These are phyloP conservation scores for Cladosporium sp. DNA, from an alignment of 2,329 filamentous ascomycete species.

Conservation along the genomic window DNA sequence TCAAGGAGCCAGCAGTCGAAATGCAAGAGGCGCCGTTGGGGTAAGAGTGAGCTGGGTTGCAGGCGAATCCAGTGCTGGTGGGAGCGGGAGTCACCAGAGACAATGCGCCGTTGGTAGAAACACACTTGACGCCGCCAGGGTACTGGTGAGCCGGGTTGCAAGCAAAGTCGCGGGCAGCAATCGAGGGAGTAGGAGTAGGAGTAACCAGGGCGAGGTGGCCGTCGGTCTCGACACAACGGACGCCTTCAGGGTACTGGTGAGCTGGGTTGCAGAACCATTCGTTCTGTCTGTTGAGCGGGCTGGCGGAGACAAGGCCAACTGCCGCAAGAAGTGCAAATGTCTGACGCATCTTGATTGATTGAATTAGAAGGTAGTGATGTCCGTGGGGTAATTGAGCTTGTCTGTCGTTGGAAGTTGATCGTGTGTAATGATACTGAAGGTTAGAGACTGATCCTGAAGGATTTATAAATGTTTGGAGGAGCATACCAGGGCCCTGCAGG, in stretches of 20 bases:
- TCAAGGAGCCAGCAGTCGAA: slow-evolving; percentile 23
- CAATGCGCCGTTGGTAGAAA: slow-evolving; percentile 20
- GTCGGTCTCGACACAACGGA: slow-evolving; percentile 21
- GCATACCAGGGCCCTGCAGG: neutral
- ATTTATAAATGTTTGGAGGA: neutral
- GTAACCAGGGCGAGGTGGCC: slow-evolving; percentile 24
- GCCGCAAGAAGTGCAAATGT: slow-evolving; percentile 23
- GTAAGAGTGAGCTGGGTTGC: slow-evolving; percentile 29
- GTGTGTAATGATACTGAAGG: neutral
- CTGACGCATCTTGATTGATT: slow-evolving; percentile 7
- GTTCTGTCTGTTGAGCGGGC: slow-evolving; percentile 32
- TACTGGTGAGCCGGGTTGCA: slow-evolving; percentile 27
- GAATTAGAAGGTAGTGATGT: neutral
- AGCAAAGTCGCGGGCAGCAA: slow-evolving; percentile 13
- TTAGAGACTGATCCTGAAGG: neutral
- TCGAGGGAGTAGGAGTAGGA: slow-evolving; percentile 14
- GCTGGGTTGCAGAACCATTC: slow-evolving; percentile 26
- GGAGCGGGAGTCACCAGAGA: slow-evolving; percentile 23
- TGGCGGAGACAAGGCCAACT: slow-evolving; percentile 37
- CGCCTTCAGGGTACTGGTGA: slow-evolving; percentile 26
- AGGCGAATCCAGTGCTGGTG: slow-evolving; percentile 19
- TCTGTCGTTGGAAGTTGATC: neutral
- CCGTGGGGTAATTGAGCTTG: neutral
- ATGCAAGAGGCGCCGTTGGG: slow-evolving; percentile 26
- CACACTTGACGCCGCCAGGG: slow-evolving; percentile 24